Evolutionary conservation across 805 yeast species (phyloP).

Genomic region (Hyphopichia homilentoma): DNA sequence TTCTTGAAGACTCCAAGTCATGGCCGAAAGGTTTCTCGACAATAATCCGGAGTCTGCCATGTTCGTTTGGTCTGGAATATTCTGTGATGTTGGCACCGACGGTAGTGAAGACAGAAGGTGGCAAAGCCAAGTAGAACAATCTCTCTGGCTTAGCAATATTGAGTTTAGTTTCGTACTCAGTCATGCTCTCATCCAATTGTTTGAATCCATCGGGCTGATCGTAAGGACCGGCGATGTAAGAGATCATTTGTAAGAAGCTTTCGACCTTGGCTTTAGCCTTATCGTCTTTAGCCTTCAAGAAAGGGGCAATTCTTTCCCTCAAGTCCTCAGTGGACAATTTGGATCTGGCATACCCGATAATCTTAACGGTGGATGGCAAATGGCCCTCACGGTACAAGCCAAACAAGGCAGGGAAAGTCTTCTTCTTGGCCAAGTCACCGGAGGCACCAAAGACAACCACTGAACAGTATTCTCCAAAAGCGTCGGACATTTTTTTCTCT

Average conservation of each 20-base stretch:
- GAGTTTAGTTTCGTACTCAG: constrained; percentile 51
- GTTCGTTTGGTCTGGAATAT: constrained; percentile 52
- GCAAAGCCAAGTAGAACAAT: constrained; percentile 87
- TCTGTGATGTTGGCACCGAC: constrained; percentile 75
- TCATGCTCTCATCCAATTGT: constrained; percentile 51
- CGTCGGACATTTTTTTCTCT: constrained; percentile 19
- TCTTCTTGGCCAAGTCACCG: constrained; percentile 93
- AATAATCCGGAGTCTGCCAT: constrained; percentile 73
- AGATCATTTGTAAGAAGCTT: constrained; percentile 61
- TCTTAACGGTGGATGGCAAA: constrained; percentile 63
- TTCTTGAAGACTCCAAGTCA: constrained; percentile 76
- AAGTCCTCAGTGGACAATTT: constrained; percentile 64
- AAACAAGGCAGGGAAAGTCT: constrained; percentile 84
- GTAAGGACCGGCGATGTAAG: constrained; percentile 77
- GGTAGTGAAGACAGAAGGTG: constrained; percentile 83
- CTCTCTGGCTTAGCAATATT: constrained; percentile 60
- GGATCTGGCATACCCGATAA: constrained; percentile 92
- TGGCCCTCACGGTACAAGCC: constrained; percentile 67
- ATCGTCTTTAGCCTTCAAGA: constrained; percentile 52
- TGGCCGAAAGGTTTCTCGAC: constrained; percentile 98
- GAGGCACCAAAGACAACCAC: constrained; percentile 92
- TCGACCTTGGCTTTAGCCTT: constrained; percentile 42
- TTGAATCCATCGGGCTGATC: constrained; percentile 75
- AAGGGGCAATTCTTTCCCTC: constrained; percentile 59
- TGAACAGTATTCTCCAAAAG: constrained; percentile 63